Base-by-base conservation (phyloP, 345 rosid genomes). In the Brassica cretica region DNA sequence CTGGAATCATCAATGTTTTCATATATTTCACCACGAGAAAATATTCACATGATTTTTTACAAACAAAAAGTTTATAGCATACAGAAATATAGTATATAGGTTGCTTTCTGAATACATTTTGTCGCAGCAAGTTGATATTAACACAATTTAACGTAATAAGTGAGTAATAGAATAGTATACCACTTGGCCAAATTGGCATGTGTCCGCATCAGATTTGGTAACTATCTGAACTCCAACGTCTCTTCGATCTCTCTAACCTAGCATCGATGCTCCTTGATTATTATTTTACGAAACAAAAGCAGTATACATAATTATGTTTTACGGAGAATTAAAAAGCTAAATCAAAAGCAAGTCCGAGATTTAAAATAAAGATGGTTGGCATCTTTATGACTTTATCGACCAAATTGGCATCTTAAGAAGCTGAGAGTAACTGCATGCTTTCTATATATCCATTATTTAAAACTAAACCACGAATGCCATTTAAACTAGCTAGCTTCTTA, bases 161-260 rank as follows among this genome's bases (percentile, higher is more conserved):
- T 8, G 49, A 74, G 75, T 55, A 37, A 79, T 69, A 63, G 11
- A 62, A 8, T 62, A 73, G 63, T 55, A 27, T 27, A 19, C 82
- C 16, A 79, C 71, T 74, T 53, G 82, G 75, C 75, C 78, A 79
- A 68, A 68, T 74, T 68, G 82, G 82, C 82, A 79, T 74, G 78
- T 79, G 82, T 74, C 78, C 67, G 39, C 75, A 74, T 79, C 82
- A 74, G 65, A 74, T 69, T 79, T 79, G 71, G 82, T 71, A 79
- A 68, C 53, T 79, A 68, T 74, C 67, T 63, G 19, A 79, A 61
- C 32, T 64, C 66, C 5, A 69, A 74, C 61, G 70, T 60, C 39
- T 74, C 58, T 53, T 74, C 74, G 33, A 79, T 73, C 41, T 67
- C 74, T 73, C 63, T 41, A 59, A 60, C 73, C 69, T 56, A 72